phyloP scores from a whole-genome alignment of 371 early-diverging fungal species.

The Apophysomyces elegans region DNA sequence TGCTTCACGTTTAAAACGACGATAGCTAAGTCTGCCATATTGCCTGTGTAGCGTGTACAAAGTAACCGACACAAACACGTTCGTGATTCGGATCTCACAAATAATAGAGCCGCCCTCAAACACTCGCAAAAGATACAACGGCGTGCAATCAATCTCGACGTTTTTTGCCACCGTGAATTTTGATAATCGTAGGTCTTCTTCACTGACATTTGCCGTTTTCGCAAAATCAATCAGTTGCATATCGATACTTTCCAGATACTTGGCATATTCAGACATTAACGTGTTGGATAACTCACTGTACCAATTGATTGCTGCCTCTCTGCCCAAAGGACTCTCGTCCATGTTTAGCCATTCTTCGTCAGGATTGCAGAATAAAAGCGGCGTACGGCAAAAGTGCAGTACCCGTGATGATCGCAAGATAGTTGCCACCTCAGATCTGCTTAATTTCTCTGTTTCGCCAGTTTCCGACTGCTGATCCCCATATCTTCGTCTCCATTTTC shows the following conservation, averaged over 20 bases:
- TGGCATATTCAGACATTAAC: conserved; percentile 64
- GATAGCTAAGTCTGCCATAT: conserved; percentile 51
- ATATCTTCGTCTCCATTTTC: conserved; percentile 62
- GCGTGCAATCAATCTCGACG: conserved; percentile 47
- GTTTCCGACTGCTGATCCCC: conserved; percentile 42
- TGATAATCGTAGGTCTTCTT: conserved; percentile 22
- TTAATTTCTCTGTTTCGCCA: conserved; percentile 46
- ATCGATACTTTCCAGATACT: conserved; percentile 67
- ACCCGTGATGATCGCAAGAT: conserved; percentile 65
- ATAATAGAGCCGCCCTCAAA: conserved; percentile 73
- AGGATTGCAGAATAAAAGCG: conserved; percentile 58
- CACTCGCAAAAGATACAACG: conserved; percentile 65
- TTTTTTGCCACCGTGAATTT: conserved; percentile 35
- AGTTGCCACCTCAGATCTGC: conserved; percentile 53
- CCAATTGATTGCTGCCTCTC: conserved; percentile 46
- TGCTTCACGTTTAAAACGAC: conserved; percentile 37
- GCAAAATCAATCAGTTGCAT: conserved; percentile 67
- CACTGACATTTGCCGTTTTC: conserved; percentile 17
- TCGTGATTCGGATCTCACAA: conserved; percentile 74
- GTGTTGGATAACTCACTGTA: conserved; percentile 59
- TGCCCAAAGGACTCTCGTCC: conserved; percentile 22
- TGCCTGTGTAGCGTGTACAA: conserved; percentile 71
- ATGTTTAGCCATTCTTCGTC: conserved; percentile 37
- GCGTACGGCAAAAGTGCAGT: conserved; percentile 70
- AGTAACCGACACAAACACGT: conserved; percentile 72